Evolutionary conservation across 176 grass and related monocot species (phyloP).

Genomic region (Cenchrus purpureus): DNA sequence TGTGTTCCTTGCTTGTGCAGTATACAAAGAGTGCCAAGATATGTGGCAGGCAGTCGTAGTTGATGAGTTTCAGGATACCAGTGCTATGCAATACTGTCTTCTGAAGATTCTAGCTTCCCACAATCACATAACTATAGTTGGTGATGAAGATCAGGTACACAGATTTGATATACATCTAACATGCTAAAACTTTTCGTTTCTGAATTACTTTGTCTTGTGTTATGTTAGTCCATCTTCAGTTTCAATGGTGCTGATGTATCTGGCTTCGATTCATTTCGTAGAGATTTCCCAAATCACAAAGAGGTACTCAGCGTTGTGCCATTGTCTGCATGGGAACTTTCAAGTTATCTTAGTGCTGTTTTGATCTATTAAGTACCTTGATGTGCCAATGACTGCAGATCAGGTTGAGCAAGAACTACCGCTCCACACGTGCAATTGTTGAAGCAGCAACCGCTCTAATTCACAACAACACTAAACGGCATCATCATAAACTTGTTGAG

Average conservation of each 20-base stretch:
- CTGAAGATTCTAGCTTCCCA: conserved; percentile 84
- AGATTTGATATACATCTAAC: conserved; percentile 34
- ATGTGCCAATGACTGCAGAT: conserved; percentile 59
- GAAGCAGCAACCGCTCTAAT: conserved; percentile 94
- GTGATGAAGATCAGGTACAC: conserved; percentile 93
- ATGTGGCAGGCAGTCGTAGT: conserved; percentile 88
- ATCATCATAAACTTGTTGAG: conserved; percentile 68
- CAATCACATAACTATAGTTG: conserved; percentile 86
- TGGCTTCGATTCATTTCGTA: conserved; percentile 95
- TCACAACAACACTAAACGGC: conserved; percentile 74
- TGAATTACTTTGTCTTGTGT: conserved; percentile 37
- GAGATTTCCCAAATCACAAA: conserved; percentile 86
- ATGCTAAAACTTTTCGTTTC: conserved; percentile 38
- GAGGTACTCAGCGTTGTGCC: conserved; percentile 54
- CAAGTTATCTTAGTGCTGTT: conserved; percentile 19
- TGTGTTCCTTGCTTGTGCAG: conserved; percentile 49
- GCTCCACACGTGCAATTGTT: conserved; percentile 84
- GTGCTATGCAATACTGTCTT: conserved; percentile 91
- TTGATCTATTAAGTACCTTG: conserved; percentile 37
- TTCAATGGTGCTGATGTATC: conserved; percentile 93
- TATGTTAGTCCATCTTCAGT: conserved; percentile 96
- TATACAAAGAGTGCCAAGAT: conserved; percentile 73
- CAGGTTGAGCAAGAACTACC: conserved; percentile 92
- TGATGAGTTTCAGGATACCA: conserved; percentile 99
- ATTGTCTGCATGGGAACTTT: not conserved